Conservation (phyloP, 2,329 filamentous ascomycete genomes). For the Penicillium sp. region DNA sequence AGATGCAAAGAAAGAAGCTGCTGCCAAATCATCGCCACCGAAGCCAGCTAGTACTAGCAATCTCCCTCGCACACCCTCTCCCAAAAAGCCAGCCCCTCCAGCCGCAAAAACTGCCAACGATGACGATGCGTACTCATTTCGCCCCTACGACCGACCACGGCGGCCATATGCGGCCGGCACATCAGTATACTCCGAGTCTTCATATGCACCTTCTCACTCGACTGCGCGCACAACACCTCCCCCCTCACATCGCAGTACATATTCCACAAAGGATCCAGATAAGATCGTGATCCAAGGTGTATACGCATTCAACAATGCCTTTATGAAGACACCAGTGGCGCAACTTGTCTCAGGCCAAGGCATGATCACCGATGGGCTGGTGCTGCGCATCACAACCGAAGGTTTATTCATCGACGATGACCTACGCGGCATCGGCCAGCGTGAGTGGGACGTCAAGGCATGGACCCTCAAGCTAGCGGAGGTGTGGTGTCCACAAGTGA, state of each 20-base stretch:
- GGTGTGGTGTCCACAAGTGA: slow-evolving; percentile 72
- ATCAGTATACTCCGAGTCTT: slow-evolving; percentile 76
- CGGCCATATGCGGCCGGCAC: slow-evolving; percentile 64
- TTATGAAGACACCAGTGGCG: slow-evolving; percentile 83
- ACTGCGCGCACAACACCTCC: slow-evolving; percentile 83
- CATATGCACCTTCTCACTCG: slow-evolving; percentile 80
- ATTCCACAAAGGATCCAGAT: slow-evolving; percentile 84
- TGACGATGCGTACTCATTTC: slow-evolving; percentile 69
- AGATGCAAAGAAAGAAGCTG: slow-evolving; percentile 32
- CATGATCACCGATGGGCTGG: slow-evolving; percentile 84
- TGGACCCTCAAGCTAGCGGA: slow-evolving; percentile 95
- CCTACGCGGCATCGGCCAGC: slow-evolving; percentile 82
- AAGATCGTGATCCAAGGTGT: slow-evolving; percentile 96
- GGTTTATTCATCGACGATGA: slow-evolving; percentile 98
- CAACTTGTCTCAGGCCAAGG: slow-evolving; percentile 83
- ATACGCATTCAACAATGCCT: slow-evolving; percentile 87
- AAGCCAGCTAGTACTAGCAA: slow-evolving; percentile 34
- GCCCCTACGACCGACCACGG: slow-evolving; percentile 72
- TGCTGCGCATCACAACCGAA: slow-evolving; percentile 88
- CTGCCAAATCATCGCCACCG: slow-evolving; percentile 35
- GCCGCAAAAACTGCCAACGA: slow-evolving; percentile 47
- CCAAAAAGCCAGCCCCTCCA: slow-evolving; percentile 39
- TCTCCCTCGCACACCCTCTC: slow-evolving; percentile 40
- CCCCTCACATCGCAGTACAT: slow-evolving; percentile 72
- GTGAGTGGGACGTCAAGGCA: slow-evolving; percentile 98